Evolutionary conservation across 1,284 basidiomycete species (phyloP).

Genomic region (Schizopora paradoxa): DNA sequence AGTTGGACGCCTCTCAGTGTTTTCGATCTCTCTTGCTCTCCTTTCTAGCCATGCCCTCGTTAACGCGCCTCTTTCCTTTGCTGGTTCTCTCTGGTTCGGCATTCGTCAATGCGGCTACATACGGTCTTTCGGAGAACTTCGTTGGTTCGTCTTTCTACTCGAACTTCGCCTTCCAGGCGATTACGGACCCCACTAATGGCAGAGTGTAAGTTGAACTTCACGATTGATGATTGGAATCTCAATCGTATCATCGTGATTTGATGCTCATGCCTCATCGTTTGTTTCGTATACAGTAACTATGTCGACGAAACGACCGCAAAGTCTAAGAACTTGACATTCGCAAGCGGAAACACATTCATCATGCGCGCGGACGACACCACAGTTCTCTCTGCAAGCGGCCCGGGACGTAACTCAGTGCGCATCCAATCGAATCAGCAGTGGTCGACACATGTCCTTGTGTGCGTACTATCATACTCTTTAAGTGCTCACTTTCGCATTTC

Average conservation of each 20-base stretch:
- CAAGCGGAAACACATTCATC: slow-evolving; percentile 41
- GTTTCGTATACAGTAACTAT: slow-evolving; percentile 40
- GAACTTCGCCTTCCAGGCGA: slow-evolving; percentile 40
- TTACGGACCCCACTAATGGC: slow-evolving; percentile 43
- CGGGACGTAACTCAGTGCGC: slow-evolving; percentile 34
- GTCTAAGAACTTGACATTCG: slow-evolving; percentile 42
- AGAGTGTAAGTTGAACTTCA: slow-evolving; percentile 35
- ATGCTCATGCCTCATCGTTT: too few species aligned
- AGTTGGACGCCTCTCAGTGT: too few species aligned
- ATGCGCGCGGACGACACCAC: slow-evolving; percentile 32
- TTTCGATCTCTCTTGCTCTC: too few species aligned
- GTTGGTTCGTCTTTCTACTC: slow-evolving; percentile 39
- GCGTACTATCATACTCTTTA: slow-evolving; percentile 1
- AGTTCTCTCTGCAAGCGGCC: slow-evolving; percentile 26
- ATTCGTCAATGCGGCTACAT: slow-evolving; percentile 27
- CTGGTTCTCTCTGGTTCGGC: slow-evolving; percentile 3
- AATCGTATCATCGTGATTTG: slow-evolving; percentile 4
- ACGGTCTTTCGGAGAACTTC: slow-evolving; percentile 33
- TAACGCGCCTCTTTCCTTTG: slow-evolving; percentile 2
- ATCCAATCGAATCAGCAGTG: slow-evolving; percentile 28
- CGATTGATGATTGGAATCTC: neutral
- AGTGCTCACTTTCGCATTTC: too few species aligned
- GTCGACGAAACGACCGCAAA: slow-evolving; percentile 42
- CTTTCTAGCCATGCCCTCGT: neutral
- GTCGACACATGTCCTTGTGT: slow-evolving; percentile 31